phyloP scores from a whole-genome alignment of 257 asterid species.

The Jacaranda mimosifolia region DNA sequence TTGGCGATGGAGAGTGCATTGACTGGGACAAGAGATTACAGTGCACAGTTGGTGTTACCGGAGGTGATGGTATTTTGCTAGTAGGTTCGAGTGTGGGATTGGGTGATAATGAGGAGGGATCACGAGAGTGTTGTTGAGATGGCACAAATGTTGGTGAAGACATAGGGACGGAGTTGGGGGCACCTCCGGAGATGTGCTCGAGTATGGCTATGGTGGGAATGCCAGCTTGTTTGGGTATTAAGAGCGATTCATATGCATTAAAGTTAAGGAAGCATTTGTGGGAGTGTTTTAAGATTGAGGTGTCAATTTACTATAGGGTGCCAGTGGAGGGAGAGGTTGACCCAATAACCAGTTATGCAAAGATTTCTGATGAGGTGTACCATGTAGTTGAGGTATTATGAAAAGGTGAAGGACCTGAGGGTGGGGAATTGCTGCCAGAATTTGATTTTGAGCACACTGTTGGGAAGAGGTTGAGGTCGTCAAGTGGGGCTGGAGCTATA shows the following conservation, averaged over 20 bases:
- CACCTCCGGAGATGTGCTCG: slow-evolving; percentile 79
- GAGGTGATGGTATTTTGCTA: slow-evolving; percentile 71
- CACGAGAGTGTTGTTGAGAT: slow-evolving; percentile 64
- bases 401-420: slow-evolving; percentile 67
- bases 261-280: slow-evolving; percentile 62
- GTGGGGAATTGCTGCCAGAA: slow-evolving; percentile 84
- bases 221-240: slow-evolving; percentile 74
- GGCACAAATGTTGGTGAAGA: slow-evolving; percentile 58
- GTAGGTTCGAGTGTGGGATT: slow-evolving; percentile 79
- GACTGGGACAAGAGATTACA: slow-evolving; percentile 89
- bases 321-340: slow-evolving; percentile 59
- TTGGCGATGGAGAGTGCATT: slow-evolving; percentile 80
- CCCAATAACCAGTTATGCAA: slow-evolving; percentile 72
- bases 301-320: slow-evolving; percentile 73
- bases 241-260: slow-evolving; percentile 53
- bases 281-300: slow-evolving; percentile 67
- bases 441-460: slow-evolving; percentile 91
- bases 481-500: slow-evolving; percentile 69
- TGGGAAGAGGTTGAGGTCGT: slow-evolving; percentile 76
- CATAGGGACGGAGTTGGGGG: slow-evolving; percentile 81
- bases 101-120: slow-evolving; percentile 72
- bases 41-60: slow-evolving; percentile 79
- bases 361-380: slow-evolving; percentile 94
- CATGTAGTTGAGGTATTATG: slow-evolving; percentile 67
- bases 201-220: slow-evolving; percentile 94